A percentile compares a stretch with the other conserved stretches of the same genome.
Evolutionary conservation across 352 stramenopile species (phyloP).

Genomic region (Phytophthora megakarya): DNA sequence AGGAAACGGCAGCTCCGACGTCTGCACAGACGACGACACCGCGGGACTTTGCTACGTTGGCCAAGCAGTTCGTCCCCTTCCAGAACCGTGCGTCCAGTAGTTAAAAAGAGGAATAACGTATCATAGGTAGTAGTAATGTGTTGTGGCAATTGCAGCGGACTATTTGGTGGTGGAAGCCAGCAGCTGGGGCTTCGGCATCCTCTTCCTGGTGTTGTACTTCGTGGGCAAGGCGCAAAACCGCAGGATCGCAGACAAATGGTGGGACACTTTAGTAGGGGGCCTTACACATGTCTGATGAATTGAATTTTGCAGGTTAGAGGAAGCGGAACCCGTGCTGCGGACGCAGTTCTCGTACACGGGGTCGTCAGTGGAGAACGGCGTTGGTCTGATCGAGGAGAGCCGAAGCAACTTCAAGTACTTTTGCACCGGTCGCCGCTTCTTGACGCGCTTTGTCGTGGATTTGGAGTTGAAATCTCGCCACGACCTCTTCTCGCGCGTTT

Average conservation of each 20-base stretch:
- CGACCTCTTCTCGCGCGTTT: slow-evolving; percentile 68
- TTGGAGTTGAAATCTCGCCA: slow-evolving; percentile 66
- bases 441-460: slow-evolving; percentile 69
- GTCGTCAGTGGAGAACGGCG: slow-evolving; percentile 53
- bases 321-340: slow-evolving; percentile 61
- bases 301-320: slow-evolving; percentile 52
- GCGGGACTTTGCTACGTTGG: slow-evolving; percentile 28
- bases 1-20: slow-evolving; percentile 19
- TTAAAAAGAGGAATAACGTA: not conserved
- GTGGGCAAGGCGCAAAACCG: slow-evolving; percentile 72
- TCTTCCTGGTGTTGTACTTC: slow-evolving; percentile 69
- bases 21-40: slow-evolving; percentile 16
- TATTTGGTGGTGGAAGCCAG: slow-evolving; percentile 54
- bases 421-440: slow-evolving; percentile 80
- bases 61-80: slow-evolving; percentile 43
- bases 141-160: slow-evolving; percentile 39
- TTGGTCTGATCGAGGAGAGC: slow-evolving; percentile 74
- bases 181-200: slow-evolving; percentile 46
- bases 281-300: not conserved
- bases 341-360: slow-evolving; percentile 83
- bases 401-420: slow-evolving; percentile 87
- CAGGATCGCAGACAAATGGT: slow-evolving; percentile 71
- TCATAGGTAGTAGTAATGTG: not conserved
- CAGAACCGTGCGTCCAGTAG: slow-evolving; percentile 34
- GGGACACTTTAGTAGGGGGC: slow-evolving; percentile 1